A percentile compares a stretch with the other conserved stretches of the same genome.
phyloP scores from a whole-genome alignment of 352 stramenopile species.

The Phytophthora crassamura region DNA sequence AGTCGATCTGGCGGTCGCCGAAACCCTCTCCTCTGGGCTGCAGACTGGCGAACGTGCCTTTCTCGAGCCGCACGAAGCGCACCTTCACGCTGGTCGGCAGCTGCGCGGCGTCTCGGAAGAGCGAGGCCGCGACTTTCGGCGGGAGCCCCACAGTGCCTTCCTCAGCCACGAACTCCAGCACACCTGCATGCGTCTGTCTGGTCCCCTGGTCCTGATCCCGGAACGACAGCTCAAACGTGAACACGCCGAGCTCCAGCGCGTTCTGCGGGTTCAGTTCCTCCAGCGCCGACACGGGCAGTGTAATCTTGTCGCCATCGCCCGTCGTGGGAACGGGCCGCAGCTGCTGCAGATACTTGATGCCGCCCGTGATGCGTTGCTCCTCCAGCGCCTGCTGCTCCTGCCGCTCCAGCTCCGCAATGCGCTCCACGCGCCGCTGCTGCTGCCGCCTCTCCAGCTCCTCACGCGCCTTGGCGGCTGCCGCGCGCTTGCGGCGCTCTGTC shows the following conservation, averaged over 20 bases:
- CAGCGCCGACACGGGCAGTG: conserved; percentile 75
- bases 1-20: conserved; percentile 77
- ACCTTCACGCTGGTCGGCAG: conserved; percentile 58
- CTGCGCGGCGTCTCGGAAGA: conserved; percentile 43
- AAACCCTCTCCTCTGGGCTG: conserved; percentile 78
- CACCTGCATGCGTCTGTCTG: conserved; percentile 70
- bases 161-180: conserved; percentile 81
- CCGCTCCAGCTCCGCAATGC: conserved; percentile 61
- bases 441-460: conserved; percentile 55
- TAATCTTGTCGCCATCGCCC: conserved; percentile 79
- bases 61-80: conserved; percentile 76
- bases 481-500: conserved; percentile 61
- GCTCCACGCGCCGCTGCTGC: conserved; percentile 51
- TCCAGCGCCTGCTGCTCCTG: conserved; percentile 62
- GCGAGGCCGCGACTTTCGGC: conserved; percentile 75
- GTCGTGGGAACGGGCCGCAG: conserved; percentile 55
- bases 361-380: conserved; percentile 73
- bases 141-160: conserved; percentile 82
- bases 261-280: conserved; percentile 81
- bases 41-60: conserved; percentile 71
- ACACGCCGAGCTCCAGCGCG: conserved; percentile 76
- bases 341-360: conserved; percentile 66
- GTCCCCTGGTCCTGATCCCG: conserved; percentile 2
- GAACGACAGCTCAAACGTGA: conserved; percentile 83
- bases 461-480: conserved; percentile 45